Percentiles rank a stretch among this genome's conserved stretches.
These are phyloP conservation scores for Cydonia oblonga DNA, from an alignment of 331 rosid species.

Conservation along the genomic window DNA sequence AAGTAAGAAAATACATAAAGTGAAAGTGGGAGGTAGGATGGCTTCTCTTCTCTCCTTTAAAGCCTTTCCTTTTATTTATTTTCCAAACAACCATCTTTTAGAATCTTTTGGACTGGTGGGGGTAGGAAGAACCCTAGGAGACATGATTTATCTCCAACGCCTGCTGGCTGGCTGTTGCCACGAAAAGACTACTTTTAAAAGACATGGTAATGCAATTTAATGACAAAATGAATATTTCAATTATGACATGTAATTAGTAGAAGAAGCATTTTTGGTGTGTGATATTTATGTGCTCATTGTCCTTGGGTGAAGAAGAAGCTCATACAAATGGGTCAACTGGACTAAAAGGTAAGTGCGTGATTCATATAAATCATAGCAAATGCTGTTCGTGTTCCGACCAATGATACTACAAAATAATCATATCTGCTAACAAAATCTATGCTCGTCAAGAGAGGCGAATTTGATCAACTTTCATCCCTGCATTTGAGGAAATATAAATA, in stretches of 20 bases:
- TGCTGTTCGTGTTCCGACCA: not conserved
- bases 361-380: not conserved
- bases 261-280: not conserved
- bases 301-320: not conserved
- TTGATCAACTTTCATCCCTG: not conserved
- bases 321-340: not conserved
- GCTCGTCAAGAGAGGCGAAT: not conserved
- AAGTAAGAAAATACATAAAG: slow-evolving; percentile 11
- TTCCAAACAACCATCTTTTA: not conserved
- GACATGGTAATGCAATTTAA: not conserved
- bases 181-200: not conserved
- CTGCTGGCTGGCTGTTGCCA: slow-evolving; percentile 19
- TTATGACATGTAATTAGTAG: no score
- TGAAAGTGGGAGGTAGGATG: not conserved
- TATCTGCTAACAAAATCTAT: not conserved
- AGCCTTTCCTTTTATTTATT: not conserved
- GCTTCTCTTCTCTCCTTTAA: slow-evolving; percentile 5
- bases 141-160: slow-evolving; percentile 18
- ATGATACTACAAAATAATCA: not conserved
- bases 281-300: not conserved
- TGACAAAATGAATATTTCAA: not conserved
- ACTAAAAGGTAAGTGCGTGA: not conserved
- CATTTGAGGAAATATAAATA: not conserved
- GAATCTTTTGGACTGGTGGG: slow-evolving; percentile 28
- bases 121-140: slow-evolving; percentile 15